These are phyloP conservation scores for Lagenaria siceraria DNA, from an alignment of 306 rosid genomes.

Conservation along the genomic window DNA sequence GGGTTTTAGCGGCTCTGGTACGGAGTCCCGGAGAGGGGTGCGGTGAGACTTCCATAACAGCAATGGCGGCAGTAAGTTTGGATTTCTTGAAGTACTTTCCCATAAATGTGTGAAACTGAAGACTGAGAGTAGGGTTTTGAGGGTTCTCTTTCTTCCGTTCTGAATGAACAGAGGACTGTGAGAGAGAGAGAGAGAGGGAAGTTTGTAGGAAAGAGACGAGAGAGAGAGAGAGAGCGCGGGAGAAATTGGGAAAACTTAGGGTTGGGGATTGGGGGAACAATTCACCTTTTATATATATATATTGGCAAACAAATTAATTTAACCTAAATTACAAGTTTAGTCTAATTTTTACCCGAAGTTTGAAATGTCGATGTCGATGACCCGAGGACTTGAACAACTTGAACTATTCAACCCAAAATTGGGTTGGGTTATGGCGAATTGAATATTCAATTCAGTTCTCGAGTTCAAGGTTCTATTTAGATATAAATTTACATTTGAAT, in stretches of 20 bases:
- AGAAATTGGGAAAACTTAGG: conserved; percentile 17
- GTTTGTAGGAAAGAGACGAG: conserved; percentile 3
- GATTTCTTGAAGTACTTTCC: conserved; percentile 85
- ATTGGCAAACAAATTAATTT: not conserved
- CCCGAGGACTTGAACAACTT: no score
- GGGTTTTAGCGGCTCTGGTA: conserved; percentile 56
- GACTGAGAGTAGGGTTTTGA: not conserved
- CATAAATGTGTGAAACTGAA: conserved; percentile 13
- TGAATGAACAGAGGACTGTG: not conserved
- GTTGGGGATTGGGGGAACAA: conserved; percentile 28
- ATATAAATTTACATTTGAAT: no score
- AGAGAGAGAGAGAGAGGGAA: not conserved
- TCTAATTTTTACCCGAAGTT: no score
- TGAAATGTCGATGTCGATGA: no score
- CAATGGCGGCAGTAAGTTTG: conserved; percentile 42
- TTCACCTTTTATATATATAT: not conserved
- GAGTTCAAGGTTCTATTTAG: no score
- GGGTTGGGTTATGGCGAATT: no score
- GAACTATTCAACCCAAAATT: no score
- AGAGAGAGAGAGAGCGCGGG: conserved; percentile 1
- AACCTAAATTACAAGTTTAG: not conserved
- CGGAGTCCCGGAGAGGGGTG: conserved; percentile 40
- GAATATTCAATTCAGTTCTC: no score
- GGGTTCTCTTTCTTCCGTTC: not conserved
- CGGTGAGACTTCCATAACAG: conserved; percentile 42